phyloP scores from a whole-genome alignment of 169 alveolate species.

The Plasmodium fragile region DNA sequence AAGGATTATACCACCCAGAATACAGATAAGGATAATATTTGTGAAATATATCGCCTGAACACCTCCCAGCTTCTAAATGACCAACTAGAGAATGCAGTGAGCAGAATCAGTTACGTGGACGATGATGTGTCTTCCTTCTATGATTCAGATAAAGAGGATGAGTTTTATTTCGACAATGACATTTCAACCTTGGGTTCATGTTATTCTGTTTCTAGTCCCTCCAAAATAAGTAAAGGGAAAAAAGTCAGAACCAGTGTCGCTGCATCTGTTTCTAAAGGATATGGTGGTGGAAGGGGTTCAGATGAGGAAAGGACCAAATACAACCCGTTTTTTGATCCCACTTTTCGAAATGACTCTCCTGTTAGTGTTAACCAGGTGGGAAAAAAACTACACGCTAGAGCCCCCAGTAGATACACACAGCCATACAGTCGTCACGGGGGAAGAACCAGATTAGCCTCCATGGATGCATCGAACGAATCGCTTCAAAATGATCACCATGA shows the following conservation, averaged over 20 bases:
- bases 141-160: conserved; percentile 69
- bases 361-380: neutral
- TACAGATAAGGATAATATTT: conserved; percentile 35
- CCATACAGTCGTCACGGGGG: neutral
- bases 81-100: conserved; percentile 25
- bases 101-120: conserved; percentile 71
- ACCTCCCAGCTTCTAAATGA: conserved; percentile 53
- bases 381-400: neutral
- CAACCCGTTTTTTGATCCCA: neutral
- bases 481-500: too few species aligned
- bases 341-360: conserved; percentile 8
- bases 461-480: neutral
- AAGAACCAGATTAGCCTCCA: neutral
- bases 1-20: conserved; percentile 15
- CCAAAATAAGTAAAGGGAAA: conserved; percentile 16
- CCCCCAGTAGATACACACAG: neutral
- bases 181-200: conserved; percentile 57
- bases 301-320: neutral
- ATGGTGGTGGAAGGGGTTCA: neutral
- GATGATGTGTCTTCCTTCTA: conserved; percentile 72
- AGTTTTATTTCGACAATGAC: conserved; percentile 61
- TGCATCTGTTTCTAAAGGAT: neutral
- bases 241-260: conserved; percentile 22
- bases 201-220: conserved; percentile 28
- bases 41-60: conserved; percentile 57